A percentile compares a stretch with the other conserved stretches of the same genome.
Evolutionary conservation across 495 filamentous ascomycete species (phyloP).

Genomic region (Elasticomyces elasticus): DNA sequence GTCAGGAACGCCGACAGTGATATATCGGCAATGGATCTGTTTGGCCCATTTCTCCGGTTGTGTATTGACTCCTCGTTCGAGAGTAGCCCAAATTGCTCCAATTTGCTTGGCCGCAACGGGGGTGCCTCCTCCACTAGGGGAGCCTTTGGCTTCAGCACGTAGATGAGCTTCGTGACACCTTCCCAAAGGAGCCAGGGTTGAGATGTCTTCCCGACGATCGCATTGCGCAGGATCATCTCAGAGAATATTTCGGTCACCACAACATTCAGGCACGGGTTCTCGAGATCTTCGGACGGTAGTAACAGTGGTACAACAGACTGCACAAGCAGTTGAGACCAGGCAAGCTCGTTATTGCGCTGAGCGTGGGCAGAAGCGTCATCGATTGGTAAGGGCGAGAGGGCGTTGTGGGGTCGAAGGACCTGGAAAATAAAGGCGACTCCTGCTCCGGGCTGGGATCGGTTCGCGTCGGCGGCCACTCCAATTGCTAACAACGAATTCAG

Average conservation of each 20-base stretch:
- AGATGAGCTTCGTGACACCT: constrained; percentile 55
- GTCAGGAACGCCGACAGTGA: constrained; percentile 4
- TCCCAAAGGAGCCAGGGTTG: constrained; percentile 84
- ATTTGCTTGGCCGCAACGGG: constrained; percentile 1
- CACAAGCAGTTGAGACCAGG: constrained; percentile 72
- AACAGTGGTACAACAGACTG: constrained; percentile 68
- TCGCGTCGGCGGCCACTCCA: background rate
- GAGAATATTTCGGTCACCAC: constrained; percentile 78
- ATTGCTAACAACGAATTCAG: background rate
- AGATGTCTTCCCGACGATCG: constrained; percentile 63
- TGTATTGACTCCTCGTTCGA: constrained; percentile 5
- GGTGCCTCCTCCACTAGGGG: background rate
- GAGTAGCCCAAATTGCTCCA: constrained; percentile 33
- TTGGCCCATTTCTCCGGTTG: background rate
- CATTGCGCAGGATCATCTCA: constrained; percentile 71
- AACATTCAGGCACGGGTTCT: constrained; percentile 70
- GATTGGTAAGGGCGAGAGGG: constrained; percentile 54
- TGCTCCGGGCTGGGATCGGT: background rate
- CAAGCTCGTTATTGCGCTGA: constrained; percentile 65
- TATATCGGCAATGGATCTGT: background rate
- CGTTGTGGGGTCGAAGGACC: constrained; percentile 68
- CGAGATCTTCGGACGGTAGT: constrained; percentile 82
- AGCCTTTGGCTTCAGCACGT: constrained; percentile 15
- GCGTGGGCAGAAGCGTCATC: constrained; percentile 42
- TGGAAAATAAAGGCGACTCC: constrained; percentile 52